Conservation (phyloP, 768 basidiomycete genomes). For the Daedaleopsis sinensis region DNA sequence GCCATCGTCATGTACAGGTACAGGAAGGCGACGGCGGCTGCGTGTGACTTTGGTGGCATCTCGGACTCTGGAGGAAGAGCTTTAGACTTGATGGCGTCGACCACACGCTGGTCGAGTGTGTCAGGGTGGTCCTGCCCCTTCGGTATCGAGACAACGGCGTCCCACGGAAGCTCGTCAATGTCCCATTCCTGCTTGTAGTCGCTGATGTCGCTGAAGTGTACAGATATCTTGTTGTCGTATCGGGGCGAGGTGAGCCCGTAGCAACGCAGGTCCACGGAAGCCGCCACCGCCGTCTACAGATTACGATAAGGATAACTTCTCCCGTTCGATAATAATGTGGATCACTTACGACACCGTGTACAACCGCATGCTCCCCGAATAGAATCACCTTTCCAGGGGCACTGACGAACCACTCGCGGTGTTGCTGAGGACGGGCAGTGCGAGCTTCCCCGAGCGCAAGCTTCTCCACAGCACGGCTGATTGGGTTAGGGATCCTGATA, state of each 20-base stretch:
- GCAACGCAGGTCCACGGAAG: slow-evolving; percentile 93
- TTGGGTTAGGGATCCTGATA: slow-evolving; percentile 46
- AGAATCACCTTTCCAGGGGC: slow-evolving; percentile 98
- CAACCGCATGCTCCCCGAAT: slow-evolving; percentile 98
- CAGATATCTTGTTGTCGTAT: slow-evolving; percentile 68
- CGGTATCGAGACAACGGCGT: slow-evolving; percentile 57
- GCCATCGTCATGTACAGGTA: slow-evolving; percentile 90
- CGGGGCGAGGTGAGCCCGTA: slow-evolving; percentile 84
- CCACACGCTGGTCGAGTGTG: slow-evolving; percentile 69
- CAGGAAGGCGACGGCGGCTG: slow-evolving; percentile 75
- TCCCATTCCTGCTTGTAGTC: slow-evolving; percentile 83
- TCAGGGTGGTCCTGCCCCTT: slow-evolving; percentile 60
- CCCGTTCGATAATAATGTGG: neutral
- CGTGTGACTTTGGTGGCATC: slow-evolving; percentile 41
- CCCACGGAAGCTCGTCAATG: slow-evolving; percentile 78
- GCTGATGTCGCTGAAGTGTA: slow-evolving; percentile 80
- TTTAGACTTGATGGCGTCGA: slow-evolving; percentile 65
- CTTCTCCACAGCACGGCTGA: slow-evolving; percentile 69
- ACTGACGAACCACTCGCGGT: slow-evolving; percentile 82
- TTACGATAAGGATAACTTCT: slow-evolving; percentile 2
- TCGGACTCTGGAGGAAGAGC: slow-evolving; percentile 40
- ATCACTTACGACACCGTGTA: slow-evolving; percentile 87
- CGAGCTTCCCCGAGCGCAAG: slow-evolving; percentile 45
- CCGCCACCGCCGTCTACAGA: slow-evolving; percentile 86
- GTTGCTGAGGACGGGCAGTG: slow-evolving; percentile 25